Base-by-base conservation (phyloP, 495 filamentous ascomycete species). In the Aspergillus affinis region DNA sequence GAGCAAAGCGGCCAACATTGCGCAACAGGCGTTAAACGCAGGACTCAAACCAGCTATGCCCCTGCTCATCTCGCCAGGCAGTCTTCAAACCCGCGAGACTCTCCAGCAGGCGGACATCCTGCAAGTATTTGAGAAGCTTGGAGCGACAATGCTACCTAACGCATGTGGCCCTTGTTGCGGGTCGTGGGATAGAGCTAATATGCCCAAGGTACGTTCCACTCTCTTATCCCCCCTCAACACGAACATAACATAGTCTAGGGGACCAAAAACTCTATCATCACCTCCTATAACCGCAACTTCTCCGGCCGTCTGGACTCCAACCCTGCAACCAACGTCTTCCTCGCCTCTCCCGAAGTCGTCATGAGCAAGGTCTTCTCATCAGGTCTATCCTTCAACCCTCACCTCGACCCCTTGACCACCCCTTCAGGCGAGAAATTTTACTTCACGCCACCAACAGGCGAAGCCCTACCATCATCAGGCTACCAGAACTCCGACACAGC, bases 231-330 rank as follows among this genome's bases (percentile, higher is more conserved):
- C n/a, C n/a, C n/a, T n/a, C n/a, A n/a, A n/a, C n/a, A n/a, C n/a
- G n/a, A n/a, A n/a, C n/a, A n/a, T n/a, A 32, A 32, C 29, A 32
- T 32, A 8, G 10, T 32, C 29, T 6, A 32, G 29, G 29, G 29
- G 8, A 32, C 29, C 29, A 32, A 32, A 6, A 98, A 98, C 86
- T 93, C 92, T n/a, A 97, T 97, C 76, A 84, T 96, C 72, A 94
- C 90, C 32, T 96, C 92, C 45, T 94, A 96, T 85, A 96, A 96
- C 86, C 92, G 94, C 78, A 99, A 99, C 86, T 99, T 99, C 83
- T 97, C 93, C 67, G 94, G 94, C 65, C 92, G 94, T 78, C 98
- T 98, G 78, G 94, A 98, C 69, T 95, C 93, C 67, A 99, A 99
- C 84, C 95, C 94, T 44, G 92, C 94, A 51, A 99, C 94, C 61